Conservation (phyloP, 139 green algal species). For the Chlorella sp. region DNA sequence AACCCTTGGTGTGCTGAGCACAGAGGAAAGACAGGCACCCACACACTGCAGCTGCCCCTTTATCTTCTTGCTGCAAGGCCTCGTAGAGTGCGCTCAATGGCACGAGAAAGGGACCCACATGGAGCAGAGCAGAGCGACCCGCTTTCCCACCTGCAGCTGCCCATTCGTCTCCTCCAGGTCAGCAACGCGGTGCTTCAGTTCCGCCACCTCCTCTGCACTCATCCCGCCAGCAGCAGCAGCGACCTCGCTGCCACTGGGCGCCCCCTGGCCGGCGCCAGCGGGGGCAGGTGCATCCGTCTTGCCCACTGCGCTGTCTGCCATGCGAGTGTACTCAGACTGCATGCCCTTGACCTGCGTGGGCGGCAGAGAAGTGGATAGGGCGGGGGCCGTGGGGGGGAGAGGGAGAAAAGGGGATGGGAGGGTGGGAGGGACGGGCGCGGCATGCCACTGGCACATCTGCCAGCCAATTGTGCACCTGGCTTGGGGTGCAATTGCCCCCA, state of each 20-base stretch:
- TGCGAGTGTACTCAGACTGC: slow-evolving; percentile 31
- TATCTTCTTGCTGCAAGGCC: not conserved
- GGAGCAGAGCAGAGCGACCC: no score
- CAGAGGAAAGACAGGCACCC: not conserved
- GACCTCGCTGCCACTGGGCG: not conserved
- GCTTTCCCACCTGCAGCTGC: not conserved
- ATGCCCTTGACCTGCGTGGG: slow-evolving; percentile 14
- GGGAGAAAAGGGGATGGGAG: not conserved
- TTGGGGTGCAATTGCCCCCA: no score
- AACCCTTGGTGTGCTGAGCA: no score
- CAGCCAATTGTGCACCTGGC: not conserved
- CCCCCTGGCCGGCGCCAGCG: no score
- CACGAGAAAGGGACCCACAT: no score
- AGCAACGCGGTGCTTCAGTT: not conserved
- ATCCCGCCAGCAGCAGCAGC: not conserved
- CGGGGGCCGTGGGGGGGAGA: no score
- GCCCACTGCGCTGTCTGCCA: slow-evolving; percentile 1
- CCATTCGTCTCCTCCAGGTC: not conserved
- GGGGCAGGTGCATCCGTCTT: not conserved
- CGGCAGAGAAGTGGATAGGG: not conserved
- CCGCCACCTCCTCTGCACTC: not conserved
- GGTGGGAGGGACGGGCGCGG: not conserved
- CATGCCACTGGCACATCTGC: not conserved
- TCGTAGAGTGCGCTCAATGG: no score
- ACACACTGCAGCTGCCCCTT: not conserved